Evolutionary conservation across 2,329 filamentous ascomycete genomes (phyloP).

Genomic region (Neonectria punicea): DNA sequence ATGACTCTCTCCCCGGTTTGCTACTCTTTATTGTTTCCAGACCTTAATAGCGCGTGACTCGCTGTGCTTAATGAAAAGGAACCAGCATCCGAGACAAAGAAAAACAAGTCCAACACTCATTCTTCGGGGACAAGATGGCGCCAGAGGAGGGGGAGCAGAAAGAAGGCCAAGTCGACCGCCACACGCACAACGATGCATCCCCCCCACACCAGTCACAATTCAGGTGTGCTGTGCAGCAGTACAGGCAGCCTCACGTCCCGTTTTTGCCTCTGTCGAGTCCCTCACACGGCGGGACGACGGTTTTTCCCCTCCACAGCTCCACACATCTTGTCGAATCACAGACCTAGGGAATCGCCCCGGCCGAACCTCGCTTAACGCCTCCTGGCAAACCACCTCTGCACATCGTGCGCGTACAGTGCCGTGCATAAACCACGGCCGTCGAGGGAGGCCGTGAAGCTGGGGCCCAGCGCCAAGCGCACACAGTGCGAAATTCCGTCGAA

Average conservation of each 20-base stretch:
- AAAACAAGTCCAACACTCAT: neutral
- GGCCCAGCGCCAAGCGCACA: neutral
- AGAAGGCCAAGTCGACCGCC: neutral
- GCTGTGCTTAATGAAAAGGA: neutral
- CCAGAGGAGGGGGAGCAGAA: neutral
- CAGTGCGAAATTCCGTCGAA: neutral
- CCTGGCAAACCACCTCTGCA: neutral
- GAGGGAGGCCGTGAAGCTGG: neutral
- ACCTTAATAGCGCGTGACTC: neutral
- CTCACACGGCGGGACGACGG: neutral
- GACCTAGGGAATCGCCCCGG: neutral
- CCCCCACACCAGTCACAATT: neutral
- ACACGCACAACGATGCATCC: neutral
- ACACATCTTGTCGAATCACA: constrained; percentile 14
- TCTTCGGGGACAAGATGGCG: neutral
- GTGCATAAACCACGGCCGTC: constrained; percentile 8
- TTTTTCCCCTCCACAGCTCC: constrained; percentile 4
- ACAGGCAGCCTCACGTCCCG: constrained; percentile 3
- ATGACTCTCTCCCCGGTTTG: neutral
- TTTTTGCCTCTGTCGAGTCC: neutral
- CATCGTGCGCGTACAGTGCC: constrained; percentile 14
- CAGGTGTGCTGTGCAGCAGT: constrained; percentile 1
- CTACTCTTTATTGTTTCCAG: neutral
- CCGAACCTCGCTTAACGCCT: constrained; percentile 25
- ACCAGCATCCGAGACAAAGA: neutral